Base-by-base conservation (phyloP, 306 rosid genomes). In the Medicago ruthenica region DNA sequence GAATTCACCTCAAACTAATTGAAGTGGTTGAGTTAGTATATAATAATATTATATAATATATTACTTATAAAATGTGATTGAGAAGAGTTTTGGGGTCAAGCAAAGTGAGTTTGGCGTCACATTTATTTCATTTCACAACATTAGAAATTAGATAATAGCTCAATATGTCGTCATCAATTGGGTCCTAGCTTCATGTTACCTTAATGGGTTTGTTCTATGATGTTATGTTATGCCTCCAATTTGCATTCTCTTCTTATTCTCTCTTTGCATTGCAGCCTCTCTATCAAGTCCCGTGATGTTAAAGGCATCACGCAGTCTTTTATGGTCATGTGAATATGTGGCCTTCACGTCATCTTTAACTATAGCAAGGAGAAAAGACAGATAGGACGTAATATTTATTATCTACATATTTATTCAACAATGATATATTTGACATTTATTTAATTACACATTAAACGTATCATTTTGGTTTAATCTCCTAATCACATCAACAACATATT, bases 191-290 rank as follows among this genome's bases (percentile, higher is more conserved):
- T 54, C 64, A 58, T 2, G 37, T 5, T 79, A 40, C 73, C 78
- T 34, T 71, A 79, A 65, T 63, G 73, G 82, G 82, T 61, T 63
- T 51, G 77, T 79, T 79, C 82, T 63, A 71, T 71, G 78, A 61
- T 62, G 21, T 21, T 20, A 57, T 40, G 39, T 61, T 50, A 39
- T 50, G 55, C 71, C 70, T 59, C 62, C 70, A 70, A 34, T 59
- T 60, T 69, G 14, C 16, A 16, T 61, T 44, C 61, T 24, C 48
- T 31, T 48, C 12, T 65, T 39, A 34, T n/a, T n/a, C n/a, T n/a
- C n/a, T n/a, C n/a, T n/a, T n/a, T n/a, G n/a, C n/a, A n/a, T n/a
- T n/a, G n/a, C n/a, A n/a, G n/a, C n/a, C n/a, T 70, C 16, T n/a
- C 8, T 51, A 0, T 53, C 5, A 53, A 16, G 60, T 18, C 14